Conservation (phyloP, 495 filamentous ascomycete genomes). For the Annulohypoxylon stygium region DNA sequence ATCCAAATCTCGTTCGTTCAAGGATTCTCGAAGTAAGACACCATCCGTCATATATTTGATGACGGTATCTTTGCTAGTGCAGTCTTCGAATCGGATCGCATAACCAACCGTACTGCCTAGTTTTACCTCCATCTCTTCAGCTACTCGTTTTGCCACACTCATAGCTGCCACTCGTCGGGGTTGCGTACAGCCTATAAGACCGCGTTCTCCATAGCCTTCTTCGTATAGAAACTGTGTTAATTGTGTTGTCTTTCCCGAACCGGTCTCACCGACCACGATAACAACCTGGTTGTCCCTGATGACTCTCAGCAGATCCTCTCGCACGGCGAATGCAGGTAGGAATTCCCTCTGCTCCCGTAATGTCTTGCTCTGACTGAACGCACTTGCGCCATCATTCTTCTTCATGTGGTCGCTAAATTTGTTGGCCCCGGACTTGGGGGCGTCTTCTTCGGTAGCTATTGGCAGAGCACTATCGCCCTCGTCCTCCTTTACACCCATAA, state of each 20-base stretch:
- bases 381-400: slow-evolving; percentile 87
- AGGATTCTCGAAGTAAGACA: slow-evolving; percentile 91
- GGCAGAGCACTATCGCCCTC: slow-evolving; percentile 90
- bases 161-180: slow-evolving; percentile 96
- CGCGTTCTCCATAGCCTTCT: slow-evolving; percentile 87
- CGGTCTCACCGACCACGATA: slow-evolving; percentile 96
- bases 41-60: slow-evolving; percentile 99
- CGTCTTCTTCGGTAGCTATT: slow-evolving; percentile 77
- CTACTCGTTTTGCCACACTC: slow-evolving; percentile 98
- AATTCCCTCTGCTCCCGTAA: slow-evolving; percentile 93
- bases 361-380: slow-evolving; percentile 92
- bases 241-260: slow-evolving; percentile 97
- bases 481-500: slow-evolving; percentile 96
- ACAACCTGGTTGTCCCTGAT: slow-evolving; percentile 98
- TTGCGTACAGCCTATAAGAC: slow-evolving; percentile 96
- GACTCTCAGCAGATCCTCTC: slow-evolving; percentile 93
- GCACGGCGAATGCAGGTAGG: slow-evolving; percentile 95
- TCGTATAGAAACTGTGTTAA: slow-evolving; percentile 95
- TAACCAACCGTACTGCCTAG: slow-evolving; percentile 92
- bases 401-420: slow-evolving; percentile 95
- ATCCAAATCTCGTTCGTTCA: slow-evolving; percentile 92
- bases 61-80: slow-evolving; percentile 90
- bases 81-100: slow-evolving; percentile 99
- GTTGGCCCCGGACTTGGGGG: slow-evolving; percentile 61
- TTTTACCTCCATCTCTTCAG: slow-evolving; percentile 98